Base-by-base conservation (phyloP, 2,329 filamentous ascomycete species). In the Plectosphaerella plurivora region DNA sequence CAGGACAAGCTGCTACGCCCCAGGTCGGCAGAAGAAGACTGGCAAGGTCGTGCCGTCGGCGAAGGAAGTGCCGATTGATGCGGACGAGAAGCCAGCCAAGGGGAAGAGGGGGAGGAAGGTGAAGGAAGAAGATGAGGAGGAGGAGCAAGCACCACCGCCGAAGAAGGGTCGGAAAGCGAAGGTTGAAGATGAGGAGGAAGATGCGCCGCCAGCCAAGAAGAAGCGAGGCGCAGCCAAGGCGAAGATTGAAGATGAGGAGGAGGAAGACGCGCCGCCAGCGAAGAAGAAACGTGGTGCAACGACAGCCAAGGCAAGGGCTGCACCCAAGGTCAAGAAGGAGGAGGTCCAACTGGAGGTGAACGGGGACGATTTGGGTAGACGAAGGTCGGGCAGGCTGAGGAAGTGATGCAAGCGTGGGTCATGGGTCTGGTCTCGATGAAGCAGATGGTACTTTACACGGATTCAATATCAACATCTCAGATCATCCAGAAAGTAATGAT, bases 1-100 rank as follows among this genome's bases (percentile, higher is more conserved):
- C 2, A 78, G 94, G 45, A 97, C 94, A 4, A 96, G 90, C 63
- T 96, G 92, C 47, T 87, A 93, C 50, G 91, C 95, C 1, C 91
- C 91, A 0, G 83, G 78, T 12, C 73, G 94, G 25, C 94, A 97
- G 73, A 96, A 91, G 75, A 96, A 96, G 75, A 80, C 69, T 0
- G 78, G 77, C 0, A 64, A 65, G 4, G 66, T 75, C 5, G 66
- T 65, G 4, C 56, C 68, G 1, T 70, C 69, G 1, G 68, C 73
- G 28, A 79, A 80, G 57, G 70, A 74, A 45, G 71, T 76, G 53
- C 61, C 66, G 0, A 47, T 68, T 3, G 66, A 70, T 41, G 65
- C 66, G 5, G 64, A 63, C 12, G 57, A 65, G 33, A 51, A 57
- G n/a, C 51, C 48, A 14, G 22, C 52, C 33, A 61, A 57, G 49